phyloP scores from a whole-genome alignment of 768 basidiomycete species.

The Tylopilus sp. region DNA sequence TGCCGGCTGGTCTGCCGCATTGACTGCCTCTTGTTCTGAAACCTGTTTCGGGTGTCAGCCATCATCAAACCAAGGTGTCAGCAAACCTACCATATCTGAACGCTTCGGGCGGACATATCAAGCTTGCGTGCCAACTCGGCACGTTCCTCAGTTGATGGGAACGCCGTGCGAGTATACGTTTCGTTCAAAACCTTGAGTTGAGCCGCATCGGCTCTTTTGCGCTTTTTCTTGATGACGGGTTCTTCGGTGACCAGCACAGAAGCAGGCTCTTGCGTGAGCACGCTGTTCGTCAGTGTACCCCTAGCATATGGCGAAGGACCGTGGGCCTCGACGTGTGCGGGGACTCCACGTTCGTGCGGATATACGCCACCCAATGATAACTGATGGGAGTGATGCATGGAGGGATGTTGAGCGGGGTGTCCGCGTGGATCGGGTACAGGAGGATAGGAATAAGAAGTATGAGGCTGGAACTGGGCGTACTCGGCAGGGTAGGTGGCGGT shows the following conservation, averaged over 20 bases:
- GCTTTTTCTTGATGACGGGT: conserved; percentile 82
- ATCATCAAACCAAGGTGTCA: conserved; percentile 10
- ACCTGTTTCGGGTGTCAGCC: conserved; percentile 48
- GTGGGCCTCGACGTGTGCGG: conserved; percentile 38
- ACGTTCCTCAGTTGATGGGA: conserved; percentile 87
- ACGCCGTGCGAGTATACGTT: conserved; percentile 76
- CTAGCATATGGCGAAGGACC: conserved; percentile 54
- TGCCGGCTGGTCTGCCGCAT: conserved; percentile 78
- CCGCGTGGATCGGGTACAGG: conserved; percentile 37
- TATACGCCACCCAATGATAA: conserved; percentile 26
- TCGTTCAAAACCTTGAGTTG: conserved; percentile 81
- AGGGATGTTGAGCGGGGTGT: conserved; percentile 23
- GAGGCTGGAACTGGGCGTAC: conserved; percentile 46
- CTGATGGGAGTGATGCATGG: conserved; percentile 29
- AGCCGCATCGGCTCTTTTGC: conserved; percentile 77
- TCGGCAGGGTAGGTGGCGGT: conserved; percentile 57
- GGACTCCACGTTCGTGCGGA: conserved; percentile 33
- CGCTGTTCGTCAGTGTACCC: conserved; percentile 28
- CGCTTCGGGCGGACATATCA: conserved; percentile 81
- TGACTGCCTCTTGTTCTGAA: conserved; percentile 83
- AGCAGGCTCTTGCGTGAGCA: conserved; percentile 33
- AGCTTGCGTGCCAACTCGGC: conserved; percentile 68
- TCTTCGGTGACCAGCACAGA: conserved; percentile 46
- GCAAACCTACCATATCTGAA: conserved; percentile 73
- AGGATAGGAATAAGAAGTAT: conserved; percentile 31